Conservation (phyloP, 106 monocot species). For the Dioscorea zingiberensis region DNA sequence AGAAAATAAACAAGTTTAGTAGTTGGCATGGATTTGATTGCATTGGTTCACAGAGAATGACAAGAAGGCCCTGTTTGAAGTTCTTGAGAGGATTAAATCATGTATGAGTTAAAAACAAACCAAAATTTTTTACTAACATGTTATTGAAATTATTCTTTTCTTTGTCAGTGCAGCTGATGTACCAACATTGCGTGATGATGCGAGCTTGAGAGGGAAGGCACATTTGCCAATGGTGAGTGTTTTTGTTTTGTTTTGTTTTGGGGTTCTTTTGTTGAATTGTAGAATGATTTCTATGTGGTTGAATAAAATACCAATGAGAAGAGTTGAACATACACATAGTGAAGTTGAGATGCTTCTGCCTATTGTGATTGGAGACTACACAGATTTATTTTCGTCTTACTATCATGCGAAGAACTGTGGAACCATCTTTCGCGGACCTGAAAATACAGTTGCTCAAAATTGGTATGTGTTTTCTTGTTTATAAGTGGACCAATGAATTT, state of each 20-base stretch:
- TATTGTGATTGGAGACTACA: slow-evolving; percentile 79
- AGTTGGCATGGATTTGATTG: too few species aligned
- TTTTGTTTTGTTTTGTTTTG: not conserved
- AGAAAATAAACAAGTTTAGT: too few species aligned
- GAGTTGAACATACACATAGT: slow-evolving; percentile 30
- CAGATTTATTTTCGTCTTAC: slow-evolving; percentile 91
- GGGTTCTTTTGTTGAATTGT: not conserved
- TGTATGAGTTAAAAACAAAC: too few species aligned
- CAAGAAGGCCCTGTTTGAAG: too few species aligned
- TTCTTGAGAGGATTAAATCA: too few species aligned
- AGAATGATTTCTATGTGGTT: not conserved
- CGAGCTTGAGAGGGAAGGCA: slow-evolving; percentile 56
- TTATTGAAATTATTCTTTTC: not conserved
- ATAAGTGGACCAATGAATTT: not conserved
- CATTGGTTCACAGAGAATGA: too few species aligned
- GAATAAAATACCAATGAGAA: too few species aligned
- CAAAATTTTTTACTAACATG: too few species aligned
- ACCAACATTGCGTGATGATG: slow-evolving; percentile 71
- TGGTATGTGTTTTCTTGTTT: slow-evolving; percentile 43
- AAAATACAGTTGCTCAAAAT: slow-evolving; percentile 64
- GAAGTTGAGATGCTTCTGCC: slow-evolving; percentile 91
- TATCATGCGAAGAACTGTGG: slow-evolving; percentile 93
- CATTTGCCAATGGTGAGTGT: slow-evolving; percentile 66
- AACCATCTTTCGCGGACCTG: slow-evolving; percentile 83
- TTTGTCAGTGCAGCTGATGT: slow-evolving; percentile 63